These are phyloP conservation scores for Thyridium curvatum DNA, from an alignment of 2,329 filamentous ascomycete genomes.

Conservation along the genomic window DNA sequence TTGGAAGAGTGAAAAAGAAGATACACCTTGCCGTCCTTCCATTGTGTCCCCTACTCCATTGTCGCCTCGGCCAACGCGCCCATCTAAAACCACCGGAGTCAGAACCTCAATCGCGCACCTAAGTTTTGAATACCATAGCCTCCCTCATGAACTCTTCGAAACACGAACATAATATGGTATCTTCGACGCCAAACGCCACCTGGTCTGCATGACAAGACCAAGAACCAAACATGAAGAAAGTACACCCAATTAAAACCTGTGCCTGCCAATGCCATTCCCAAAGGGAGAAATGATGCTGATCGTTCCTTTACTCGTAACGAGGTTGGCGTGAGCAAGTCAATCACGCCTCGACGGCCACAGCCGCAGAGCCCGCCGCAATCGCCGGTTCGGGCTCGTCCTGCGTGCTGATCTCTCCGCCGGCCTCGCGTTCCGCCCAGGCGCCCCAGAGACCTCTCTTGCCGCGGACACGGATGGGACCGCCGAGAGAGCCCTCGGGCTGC, in stretches of 20 bases:
- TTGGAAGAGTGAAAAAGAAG: too few species aligned
- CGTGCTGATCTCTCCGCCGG: conserved; percentile 47
- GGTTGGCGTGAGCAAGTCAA: conserved; percentile 4
- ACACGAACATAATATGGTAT: conserved; percentile 12
- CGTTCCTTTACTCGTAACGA: conserved; percentile 17
- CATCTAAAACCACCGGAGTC: not conserved
- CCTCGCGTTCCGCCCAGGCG: conserved; percentile 80
- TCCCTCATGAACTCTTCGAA: conserved; percentile 8
- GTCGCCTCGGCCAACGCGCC: not conserved
- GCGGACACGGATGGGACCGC: conserved; percentile 74
- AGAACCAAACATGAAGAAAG: conserved; percentile 6
- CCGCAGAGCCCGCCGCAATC: conserved; percentile 7
- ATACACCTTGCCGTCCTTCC: not conserved
- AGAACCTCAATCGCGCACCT: conserved; percentile 1
- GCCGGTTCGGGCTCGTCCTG: conserved; percentile 1
- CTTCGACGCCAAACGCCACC: conserved; percentile 14
- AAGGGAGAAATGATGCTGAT: not conserved
- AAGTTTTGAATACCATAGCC: conserved; percentile 8
- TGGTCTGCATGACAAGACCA: conserved; percentile 11
- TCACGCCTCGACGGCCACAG: conserved; percentile 31
- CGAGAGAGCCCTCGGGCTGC: conserved; percentile 66
- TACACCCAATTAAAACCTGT: conserved; percentile 6
- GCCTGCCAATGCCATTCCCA: conserved; percentile 3
- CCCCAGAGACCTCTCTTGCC: conserved; percentile 97
- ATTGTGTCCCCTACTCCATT: not conserved